Percentiles rank a stretch among this genome's conserved stretches.
phyloP scores from a whole-genome alignment of 2,329 filamentous ascomycete species.

The Aureobasidium namibiae region DNA sequence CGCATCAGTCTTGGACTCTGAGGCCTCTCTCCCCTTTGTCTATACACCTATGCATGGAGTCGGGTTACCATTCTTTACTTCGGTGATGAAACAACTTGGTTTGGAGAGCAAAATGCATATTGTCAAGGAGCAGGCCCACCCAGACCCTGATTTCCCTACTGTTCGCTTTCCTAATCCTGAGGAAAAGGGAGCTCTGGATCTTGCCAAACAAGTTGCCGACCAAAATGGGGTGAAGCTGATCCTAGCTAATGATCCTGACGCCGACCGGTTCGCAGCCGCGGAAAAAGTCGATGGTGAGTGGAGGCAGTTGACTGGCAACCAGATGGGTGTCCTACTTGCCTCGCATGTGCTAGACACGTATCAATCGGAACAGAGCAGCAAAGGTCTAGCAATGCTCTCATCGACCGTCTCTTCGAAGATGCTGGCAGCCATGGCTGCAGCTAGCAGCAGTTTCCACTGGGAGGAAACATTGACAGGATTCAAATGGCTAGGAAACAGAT shows the following conservation, averaged over 20 bases:
- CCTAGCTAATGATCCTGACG: constrained; percentile 57
- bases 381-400: constrained; percentile 46
- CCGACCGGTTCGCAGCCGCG: constrained; percentile 55
- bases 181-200: constrained; percentile 53
- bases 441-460: constrained; percentile 43
- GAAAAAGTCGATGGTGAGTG: constrained; percentile 49
- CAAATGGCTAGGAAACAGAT: constrained; percentile 59
- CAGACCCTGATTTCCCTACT: constrained; percentile 56
- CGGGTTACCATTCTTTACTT: constrained; percentile 40
- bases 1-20: background rate
- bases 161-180: constrained; percentile 59
- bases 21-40: constrained; percentile 31
- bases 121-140: constrained; percentile 45
- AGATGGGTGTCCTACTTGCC: constrained; percentile 53
- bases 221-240: constrained; percentile 42
- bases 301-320: constrained; percentile 58
- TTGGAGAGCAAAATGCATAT: constrained; percentile 38
- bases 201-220: constrained; percentile 50
- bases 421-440: constrained; percentile 47
- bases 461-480: constrained; percentile 58
- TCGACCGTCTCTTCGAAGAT: constrained; percentile 58
- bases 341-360: constrained; percentile 48
- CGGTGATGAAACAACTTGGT: constrained; percentile 31
- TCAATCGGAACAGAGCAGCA: constrained; percentile 21
- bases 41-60: constrained; percentile 53